Evolutionary conservation across 2,329 filamentous ascomycete genomes (phyloP).

Genomic region (Bisporella sp.): DNA sequence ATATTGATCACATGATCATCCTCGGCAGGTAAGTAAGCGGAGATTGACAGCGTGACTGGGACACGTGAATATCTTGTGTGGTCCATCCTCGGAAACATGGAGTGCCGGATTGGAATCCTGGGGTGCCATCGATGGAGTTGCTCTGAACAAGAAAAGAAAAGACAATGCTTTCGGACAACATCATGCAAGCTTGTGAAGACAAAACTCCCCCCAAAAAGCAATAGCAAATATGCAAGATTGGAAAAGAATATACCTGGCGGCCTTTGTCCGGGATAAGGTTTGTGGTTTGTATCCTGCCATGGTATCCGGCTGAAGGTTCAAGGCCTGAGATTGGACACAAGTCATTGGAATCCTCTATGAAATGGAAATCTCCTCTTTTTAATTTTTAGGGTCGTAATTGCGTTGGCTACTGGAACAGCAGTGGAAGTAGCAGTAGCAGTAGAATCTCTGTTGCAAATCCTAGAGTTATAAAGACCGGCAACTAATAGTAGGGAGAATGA

Average conservation of each 20-base stretch:
- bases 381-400: conserved; percentile 9
- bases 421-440: too few species aligned
- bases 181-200: conserved; percentile 9
- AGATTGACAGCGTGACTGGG: neutral
- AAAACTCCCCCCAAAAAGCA: conserved; percentile 8
- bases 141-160: conserved; percentile 12
- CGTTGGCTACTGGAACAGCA: neutral
- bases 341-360: conserved; percentile 20
- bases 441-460: too few species aligned
- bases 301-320: conserved; percentile 23
- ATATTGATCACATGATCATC: conserved; percentile 2
- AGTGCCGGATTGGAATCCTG: conserved; percentile 1
- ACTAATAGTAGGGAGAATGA: too few species aligned
- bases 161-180: conserved; percentile 25
- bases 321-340: conserved; percentile 24
- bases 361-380: conserved; percentile 7
- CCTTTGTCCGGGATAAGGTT: conserved; percentile 23
- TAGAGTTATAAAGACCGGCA: too few species aligned
- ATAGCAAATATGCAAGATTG: conserved; percentile 14
- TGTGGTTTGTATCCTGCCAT: conserved; percentile 24
- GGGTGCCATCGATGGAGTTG: conserved; percentile 9
- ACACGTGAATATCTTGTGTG: neutral
- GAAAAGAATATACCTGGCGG: conserved; percentile 28
- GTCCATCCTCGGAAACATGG: neutral
- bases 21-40: neutral